phyloP scores from a whole-genome alignment of 106 monocot species.

The Alisma plantagoaquatica region DNA sequence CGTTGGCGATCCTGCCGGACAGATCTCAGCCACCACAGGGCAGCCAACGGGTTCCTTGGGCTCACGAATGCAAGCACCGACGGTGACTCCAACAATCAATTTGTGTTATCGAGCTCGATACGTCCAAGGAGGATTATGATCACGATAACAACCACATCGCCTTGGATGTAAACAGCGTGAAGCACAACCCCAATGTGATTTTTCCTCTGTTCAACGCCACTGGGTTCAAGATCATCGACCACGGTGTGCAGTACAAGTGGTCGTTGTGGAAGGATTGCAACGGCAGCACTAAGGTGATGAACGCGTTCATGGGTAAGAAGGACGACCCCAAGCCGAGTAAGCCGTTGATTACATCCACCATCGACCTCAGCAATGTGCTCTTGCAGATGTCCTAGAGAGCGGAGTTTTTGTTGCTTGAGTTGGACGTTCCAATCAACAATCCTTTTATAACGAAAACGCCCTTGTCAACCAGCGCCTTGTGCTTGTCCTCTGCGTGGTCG shows the following conservation, averaged over 20 bases:
- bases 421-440: too few species aligned
- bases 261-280: slow-evolving; percentile 62
- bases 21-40: slow-evolving; percentile 12
- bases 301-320: slow-evolving; percentile 26
- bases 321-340: slow-evolving; percentile 12
- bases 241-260: background rate
- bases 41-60: slow-evolving; percentile 65
- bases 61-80: slow-evolving; percentile 59
- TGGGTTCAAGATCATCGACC: slow-evolving; percentile 36
- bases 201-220: slow-evolving; percentile 18
- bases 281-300: slow-evolving; percentile 18
- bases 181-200: slow-evolving; percentile 9
- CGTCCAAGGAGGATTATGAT: slow-evolving; percentile 50
- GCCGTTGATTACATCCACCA: slow-evolving; percentile 17
- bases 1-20: slow-evolving; percentile 49
- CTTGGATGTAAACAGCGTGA: slow-evolving; percentile 68
- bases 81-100: slow-evolving; percentile 27
- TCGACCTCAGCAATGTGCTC: slow-evolving; percentile 41
- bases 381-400: slow-evolving; percentile 19
- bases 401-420: too few species aligned
- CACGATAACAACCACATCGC: slow-evolving; percentile 69
- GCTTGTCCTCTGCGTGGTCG: too few species aligned
- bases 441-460: too few species aligned
- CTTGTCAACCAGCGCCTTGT: too few species aligned
- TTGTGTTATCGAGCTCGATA: slow-evolving; percentile 77